These are phyloP conservation scores for Starmerella apis DNA, from an alignment of 805 yeast genomes.

Conservation along the genomic window DNA sequence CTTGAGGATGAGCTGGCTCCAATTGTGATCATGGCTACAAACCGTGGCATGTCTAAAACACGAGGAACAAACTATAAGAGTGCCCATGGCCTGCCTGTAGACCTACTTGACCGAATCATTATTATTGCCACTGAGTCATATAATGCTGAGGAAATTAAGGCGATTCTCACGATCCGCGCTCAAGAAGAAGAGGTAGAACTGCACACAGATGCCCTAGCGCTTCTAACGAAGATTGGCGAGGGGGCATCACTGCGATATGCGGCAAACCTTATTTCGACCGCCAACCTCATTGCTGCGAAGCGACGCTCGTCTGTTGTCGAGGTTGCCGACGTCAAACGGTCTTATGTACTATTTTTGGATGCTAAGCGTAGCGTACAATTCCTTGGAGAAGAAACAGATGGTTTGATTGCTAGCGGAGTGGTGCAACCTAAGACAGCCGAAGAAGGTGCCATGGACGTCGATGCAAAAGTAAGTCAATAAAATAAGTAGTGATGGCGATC, in stretches of 20 bases:
- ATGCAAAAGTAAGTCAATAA: no score
- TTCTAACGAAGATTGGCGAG: slow-evolving; percentile 78
- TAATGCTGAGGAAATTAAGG: slow-evolving; percentile 69
- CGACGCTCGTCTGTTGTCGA: slow-evolving; percentile 65
- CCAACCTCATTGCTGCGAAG: slow-evolving; percentile 75
- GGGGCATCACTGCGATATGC: slow-evolving; percentile 91
- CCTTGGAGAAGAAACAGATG: slow-evolving; percentile 32
- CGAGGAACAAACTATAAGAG: slow-evolving; percentile 89
- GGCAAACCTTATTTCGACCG: slow-evolving; percentile 77
- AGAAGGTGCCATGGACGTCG: slow-evolving; percentile 15
- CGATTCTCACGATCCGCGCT: slow-evolving; percentile 80
- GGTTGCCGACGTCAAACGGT: slow-evolving; percentile 73
- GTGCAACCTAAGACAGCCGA: background rate
- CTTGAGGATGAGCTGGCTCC: slow-evolving; percentile 95
- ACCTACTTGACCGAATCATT: slow-evolving; percentile 83
- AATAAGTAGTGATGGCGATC: no score
- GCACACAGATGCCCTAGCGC: slow-evolving; percentile 67
- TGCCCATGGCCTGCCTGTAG: slow-evolving; percentile 96
- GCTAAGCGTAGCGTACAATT: slow-evolving; percentile 79
- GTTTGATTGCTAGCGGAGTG: slow-evolving; percentile 5
- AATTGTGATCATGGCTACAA: slow-evolving; percentile 95
- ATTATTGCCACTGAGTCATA: slow-evolving; percentile 80
- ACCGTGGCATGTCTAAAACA: slow-evolving; percentile 86
- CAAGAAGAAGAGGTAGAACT: slow-evolving; percentile 89
- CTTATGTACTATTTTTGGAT: slow-evolving; percentile 78